Evolutionary conservation across 148 eudicot species (phyloP).

Genomic region (Fallopia convolvulus): DNA sequence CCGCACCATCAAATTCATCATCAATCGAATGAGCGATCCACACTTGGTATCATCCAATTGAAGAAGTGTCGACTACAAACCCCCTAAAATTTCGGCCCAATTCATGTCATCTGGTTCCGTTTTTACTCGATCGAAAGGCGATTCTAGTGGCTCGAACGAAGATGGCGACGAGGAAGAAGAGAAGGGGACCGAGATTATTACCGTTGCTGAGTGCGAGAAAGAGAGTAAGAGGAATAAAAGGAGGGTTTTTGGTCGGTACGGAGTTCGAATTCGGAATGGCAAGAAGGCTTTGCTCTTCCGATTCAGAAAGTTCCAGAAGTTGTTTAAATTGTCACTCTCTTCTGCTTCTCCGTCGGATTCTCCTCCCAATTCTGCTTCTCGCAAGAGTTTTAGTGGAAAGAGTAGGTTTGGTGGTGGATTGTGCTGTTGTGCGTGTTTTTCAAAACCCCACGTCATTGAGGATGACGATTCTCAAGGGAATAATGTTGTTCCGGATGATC

Average conservation of each 20-base stretch:
- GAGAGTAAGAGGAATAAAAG: background rate
- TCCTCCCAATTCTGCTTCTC: background rate
- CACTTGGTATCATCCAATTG: background rate
- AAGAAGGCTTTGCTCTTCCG: constrained; percentile 25
- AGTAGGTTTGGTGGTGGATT: constrained; percentile 18
- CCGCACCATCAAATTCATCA: background rate
- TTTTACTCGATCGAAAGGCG: background rate
- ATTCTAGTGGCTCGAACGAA: background rate
- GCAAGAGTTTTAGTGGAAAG: constrained; percentile 9
- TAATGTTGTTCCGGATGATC: constrained; percentile 32
- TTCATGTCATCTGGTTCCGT: constrained; percentile 7
- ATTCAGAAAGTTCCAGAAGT: constrained; percentile 17
- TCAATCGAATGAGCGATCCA: constrained; percentile 4
- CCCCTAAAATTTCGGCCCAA: background rate
- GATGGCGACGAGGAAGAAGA: constrained; percentile 11
- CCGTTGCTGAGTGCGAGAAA: background rate
- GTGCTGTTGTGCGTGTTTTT: constrained; percentile 33
- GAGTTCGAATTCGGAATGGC: constrained; percentile 22
- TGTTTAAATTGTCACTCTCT: constrained; percentile 12
- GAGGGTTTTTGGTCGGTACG: constrained; percentile 18
- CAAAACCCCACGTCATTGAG: constrained; percentile 32
- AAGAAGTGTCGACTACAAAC: background rate
- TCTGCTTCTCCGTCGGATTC: constrained; percentile 4
- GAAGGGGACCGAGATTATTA: background rate
- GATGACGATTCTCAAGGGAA: constrained; percentile 16